phyloP scores from a whole-genome alignment of 352 stramenopile genomes.

The Phytophthora nicotianae region DNA sequence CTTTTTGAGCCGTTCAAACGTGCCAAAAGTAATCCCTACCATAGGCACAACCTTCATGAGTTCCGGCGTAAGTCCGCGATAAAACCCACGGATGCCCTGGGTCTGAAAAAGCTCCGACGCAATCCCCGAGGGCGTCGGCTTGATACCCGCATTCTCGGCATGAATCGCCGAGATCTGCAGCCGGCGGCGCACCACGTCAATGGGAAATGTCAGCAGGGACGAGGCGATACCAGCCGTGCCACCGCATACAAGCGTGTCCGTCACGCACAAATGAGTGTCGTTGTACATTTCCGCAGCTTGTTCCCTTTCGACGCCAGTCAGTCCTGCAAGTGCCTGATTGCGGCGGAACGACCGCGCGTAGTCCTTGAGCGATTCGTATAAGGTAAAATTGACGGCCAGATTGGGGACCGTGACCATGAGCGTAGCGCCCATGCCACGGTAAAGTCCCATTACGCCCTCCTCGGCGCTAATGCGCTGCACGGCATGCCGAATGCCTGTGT shows the following conservation, averaged over 20 bases:
- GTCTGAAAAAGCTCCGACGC: slow-evolving; percentile 68
- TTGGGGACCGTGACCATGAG: slow-evolving; percentile 96
- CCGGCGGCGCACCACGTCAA: slow-evolving; percentile 93
- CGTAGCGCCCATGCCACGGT: slow-evolving; percentile 93
- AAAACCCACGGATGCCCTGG: slow-evolving; percentile 84
- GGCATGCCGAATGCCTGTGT: slow-evolving; percentile 92
- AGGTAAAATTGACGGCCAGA: slow-evolving; percentile 95
- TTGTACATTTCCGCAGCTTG: slow-evolving; percentile 31
- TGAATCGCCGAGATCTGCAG: slow-evolving; percentile 95
- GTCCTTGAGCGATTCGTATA: slow-evolving; percentile 95
- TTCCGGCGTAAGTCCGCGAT: slow-evolving; percentile 92
- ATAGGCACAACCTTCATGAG: slow-evolving; percentile 97
- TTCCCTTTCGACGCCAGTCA: slow-evolving; percentile 35
- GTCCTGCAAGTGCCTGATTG: slow-evolving; percentile 36
- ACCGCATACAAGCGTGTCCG: slow-evolving; percentile 92
- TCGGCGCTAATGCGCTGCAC: slow-evolving; percentile 92
- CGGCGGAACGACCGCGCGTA: slow-evolving; percentile 80
- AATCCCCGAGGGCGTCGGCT: slow-evolving; percentile 76
- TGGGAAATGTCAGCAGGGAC: slow-evolving; percentile 94
- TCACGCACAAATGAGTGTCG: slow-evolving; percentile 47
- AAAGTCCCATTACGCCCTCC: slow-evolving; percentile 92
- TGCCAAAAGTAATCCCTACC: slow-evolving; percentile 96
- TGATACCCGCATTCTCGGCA: slow-evolving; percentile 64
- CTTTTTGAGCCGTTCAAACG: slow-evolving; percentile 95
- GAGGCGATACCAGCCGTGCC: slow-evolving; percentile 90